Evolutionary conservation across 768 basidiomycete species (phyloP).

Genomic region (Epithele typhae): DNA sequence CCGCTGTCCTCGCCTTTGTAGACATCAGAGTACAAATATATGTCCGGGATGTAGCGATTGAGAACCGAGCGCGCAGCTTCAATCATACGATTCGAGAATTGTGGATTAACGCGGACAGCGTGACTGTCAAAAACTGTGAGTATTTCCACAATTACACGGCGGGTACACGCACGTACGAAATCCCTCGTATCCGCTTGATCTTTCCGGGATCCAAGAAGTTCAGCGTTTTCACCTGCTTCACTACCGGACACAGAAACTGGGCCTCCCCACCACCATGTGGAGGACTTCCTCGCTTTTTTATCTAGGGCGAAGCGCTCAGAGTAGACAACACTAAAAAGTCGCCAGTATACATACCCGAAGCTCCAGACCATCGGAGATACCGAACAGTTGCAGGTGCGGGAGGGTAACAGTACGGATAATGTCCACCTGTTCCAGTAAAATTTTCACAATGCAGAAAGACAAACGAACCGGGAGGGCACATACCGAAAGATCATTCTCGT

Average conservation of each 20-base stretch:
- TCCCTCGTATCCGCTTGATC: conserved; percentile 91
- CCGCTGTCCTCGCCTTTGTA: conserved; percentile 98
- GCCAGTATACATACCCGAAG: conserved; percentile 57
- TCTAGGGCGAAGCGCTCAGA: conserved; percentile 39
- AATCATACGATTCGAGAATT: conserved; percentile 97
- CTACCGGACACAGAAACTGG: conserved; percentile 88
- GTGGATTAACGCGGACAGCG: conserved; percentile 93
- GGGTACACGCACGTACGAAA: conserved; percentile 71
- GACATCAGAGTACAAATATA: conserved; percentile 97
- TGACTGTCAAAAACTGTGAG: conserved; percentile 48
- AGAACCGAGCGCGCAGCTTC: conserved; percentile 89
- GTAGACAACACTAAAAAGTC: neutral
- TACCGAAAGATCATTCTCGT: conserved; percentile 89
- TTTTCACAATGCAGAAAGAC: neutral
- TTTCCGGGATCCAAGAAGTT: conserved; percentile 91
- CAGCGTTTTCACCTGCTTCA: conserved; percentile 87
- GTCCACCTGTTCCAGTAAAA: conserved; percentile 59
- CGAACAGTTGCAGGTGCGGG: conserved; percentile 87
- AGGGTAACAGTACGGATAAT: conserved; percentile 85
- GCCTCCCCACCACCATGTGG: conserved; percentile 93
- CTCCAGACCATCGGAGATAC: conserved; percentile 87
- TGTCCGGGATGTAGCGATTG: conserved; percentile 96
- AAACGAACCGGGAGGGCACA: conserved; percentile 19
- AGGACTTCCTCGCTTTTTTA: conserved; percentile 89
- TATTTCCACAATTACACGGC: neutral